Percentiles rank a stretch among this genome's conserved stretches.
These are phyloP conservation scores for Selaginella tamariscina DNA, from an alignment of 75 land plant genomes.

Conservation along the genomic window DNA sequence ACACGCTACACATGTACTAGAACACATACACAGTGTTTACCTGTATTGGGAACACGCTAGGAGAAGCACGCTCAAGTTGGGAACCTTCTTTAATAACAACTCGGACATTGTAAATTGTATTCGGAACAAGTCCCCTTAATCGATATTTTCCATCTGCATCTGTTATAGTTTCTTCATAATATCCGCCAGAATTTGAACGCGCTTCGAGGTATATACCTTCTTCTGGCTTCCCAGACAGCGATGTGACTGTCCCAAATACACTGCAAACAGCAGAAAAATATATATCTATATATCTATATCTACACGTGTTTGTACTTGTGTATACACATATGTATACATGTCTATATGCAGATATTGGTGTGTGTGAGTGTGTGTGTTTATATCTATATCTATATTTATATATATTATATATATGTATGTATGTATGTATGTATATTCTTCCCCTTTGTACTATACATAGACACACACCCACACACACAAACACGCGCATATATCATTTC, in stretches of 20 bases:
- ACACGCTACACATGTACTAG: too few species aligned
- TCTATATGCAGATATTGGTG: neutral
- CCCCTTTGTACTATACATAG: too few species aligned
- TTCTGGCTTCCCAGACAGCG: constrained; percentile 73
- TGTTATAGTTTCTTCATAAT: constrained; percentile 79
- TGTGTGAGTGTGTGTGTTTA: too few species aligned
- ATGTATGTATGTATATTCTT: too few species aligned
- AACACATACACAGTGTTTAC: constrained; percentile 18
- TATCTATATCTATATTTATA: too few species aligned
- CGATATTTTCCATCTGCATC: constrained; percentile 71
- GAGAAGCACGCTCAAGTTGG: constrained; percentile 81
- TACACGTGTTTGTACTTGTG: too few species aligned
- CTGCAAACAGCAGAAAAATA: constrained; percentile 27
- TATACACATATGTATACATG: too few species aligned
- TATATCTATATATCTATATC: neutral
- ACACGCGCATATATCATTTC: neutral
- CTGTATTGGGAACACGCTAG: constrained; percentile 43
- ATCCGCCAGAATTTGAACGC: constrained; percentile 65
- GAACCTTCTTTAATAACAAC: constrained; percentile 42
- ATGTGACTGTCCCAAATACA: constrained; percentile 52
- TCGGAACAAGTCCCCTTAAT: constrained; percentile 71
- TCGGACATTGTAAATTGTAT: constrained; percentile 53
- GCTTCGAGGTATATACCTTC: constrained; percentile 79
- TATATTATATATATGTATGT: neutral
- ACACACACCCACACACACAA: too few species aligned